Evolutionary conservation across 441 rosid genomes (phyloP).

Genomic region (Breynia disticha): DNA sequence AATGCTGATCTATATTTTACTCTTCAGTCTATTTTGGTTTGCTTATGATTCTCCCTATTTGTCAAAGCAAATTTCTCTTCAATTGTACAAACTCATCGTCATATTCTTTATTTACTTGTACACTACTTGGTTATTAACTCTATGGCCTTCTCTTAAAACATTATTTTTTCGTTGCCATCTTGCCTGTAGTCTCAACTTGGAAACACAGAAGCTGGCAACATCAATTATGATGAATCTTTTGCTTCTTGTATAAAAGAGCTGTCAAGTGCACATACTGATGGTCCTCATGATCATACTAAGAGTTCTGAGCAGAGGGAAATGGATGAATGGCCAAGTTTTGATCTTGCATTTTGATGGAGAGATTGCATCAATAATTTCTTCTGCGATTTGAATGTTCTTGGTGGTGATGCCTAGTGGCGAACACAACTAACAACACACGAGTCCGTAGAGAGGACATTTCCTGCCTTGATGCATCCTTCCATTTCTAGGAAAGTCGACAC

Average conservation of each 20-base stretch:
- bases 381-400: not conserved
- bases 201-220: not conserved
- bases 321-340: slow-evolving; percentile 36
- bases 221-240: slow-evolving; percentile 1
- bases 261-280: not conserved
- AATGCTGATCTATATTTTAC: not conserved
- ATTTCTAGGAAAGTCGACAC: no score
- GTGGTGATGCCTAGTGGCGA: not conserved
- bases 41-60: no score
- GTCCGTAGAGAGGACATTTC: no score
- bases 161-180: not conserved
- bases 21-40: not conserved
- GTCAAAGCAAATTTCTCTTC: no score
- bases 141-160: no score
- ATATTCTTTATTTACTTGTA: no score
- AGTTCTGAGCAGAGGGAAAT: slow-evolving; percentile 12
- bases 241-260: slow-evolving; percentile 7
- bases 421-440: no score
- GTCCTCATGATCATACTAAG: slow-evolving; percentile 10
- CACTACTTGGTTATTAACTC: no score
- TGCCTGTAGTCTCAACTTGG: not conserved
- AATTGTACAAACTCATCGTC: no score
- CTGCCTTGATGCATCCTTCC: no score
- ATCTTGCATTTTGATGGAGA: slow-evolving; percentile 39
- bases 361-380: not conserved